Conservation (phyloP, 345 rosid species). For the Heritiera littoralis region DNA sequence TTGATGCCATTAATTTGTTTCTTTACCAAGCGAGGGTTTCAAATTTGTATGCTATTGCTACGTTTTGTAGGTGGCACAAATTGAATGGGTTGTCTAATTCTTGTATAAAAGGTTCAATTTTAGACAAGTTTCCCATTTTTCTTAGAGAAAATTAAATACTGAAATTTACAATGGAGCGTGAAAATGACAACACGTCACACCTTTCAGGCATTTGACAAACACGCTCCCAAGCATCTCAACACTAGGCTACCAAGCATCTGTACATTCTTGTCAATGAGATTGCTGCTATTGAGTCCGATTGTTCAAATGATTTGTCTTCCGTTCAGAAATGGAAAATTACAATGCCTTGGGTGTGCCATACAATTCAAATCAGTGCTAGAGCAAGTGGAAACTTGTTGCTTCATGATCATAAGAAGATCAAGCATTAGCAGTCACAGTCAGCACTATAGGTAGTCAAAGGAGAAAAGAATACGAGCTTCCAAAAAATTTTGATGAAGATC, state of each 20-base stretch:
- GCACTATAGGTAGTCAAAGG: conserved; percentile 23
- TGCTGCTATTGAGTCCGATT: conserved; percentile 42
- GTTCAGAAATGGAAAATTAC: no score
- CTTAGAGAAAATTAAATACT: background rate
- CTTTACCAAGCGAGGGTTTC: background rate
- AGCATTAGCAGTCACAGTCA: conserved; percentile 35
- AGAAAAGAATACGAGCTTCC: conserved; percentile 49
- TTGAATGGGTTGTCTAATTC: background rate
- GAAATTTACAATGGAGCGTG: conserved; percentile 14
- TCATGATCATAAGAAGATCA: conserved; percentile 49
- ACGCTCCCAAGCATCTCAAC: conserved; percentile 63
- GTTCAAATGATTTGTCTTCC: no score
- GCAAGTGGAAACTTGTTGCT: conserved; percentile 69
- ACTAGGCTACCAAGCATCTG: conserved; percentile 54
- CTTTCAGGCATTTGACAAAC: conserved; percentile 30
- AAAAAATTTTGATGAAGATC: conserved; percentile 37
- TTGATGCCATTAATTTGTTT: background rate
- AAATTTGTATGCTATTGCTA: background rate
- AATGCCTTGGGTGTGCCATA: conserved; percentile 52
- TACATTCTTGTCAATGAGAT: conserved; percentile 71
- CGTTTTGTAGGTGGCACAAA: background rate
- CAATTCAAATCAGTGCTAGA: conserved; percentile 57
- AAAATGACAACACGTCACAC: conserved; percentile 4
- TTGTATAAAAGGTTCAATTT: no score
- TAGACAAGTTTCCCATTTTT: background rate